phyloP scores from a whole-genome alignment of 164 flowering plant genomes.

The Liriodendron chinense region DNA sequence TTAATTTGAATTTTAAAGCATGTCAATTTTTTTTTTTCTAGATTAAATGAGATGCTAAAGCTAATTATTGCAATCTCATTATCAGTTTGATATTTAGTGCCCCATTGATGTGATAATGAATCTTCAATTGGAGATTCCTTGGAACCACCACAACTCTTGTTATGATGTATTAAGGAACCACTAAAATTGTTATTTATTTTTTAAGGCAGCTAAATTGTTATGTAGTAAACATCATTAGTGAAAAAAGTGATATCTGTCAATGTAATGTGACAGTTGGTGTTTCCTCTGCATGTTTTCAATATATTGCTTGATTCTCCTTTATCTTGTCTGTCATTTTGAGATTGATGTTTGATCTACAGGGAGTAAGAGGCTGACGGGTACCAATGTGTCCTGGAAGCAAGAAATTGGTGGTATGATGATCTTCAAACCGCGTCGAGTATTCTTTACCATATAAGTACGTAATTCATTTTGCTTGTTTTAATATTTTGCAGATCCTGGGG shows the following conservation, averaged over 20 bases:
- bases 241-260: background rate
- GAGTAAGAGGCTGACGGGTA: background rate
- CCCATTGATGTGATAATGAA: background rate
- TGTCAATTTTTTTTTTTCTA: background rate
- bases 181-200: too few relatives aligned
- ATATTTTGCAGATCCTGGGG: conserved; percentile 26
- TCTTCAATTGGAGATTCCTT: background rate
- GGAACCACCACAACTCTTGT: too few relatives aligned
- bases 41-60: background rate
- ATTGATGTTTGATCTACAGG: conserved; percentile 9
- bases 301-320: background rate
- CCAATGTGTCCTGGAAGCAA: conserved; percentile 14
- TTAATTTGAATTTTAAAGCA: background rate
- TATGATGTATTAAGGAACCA: too few relatives aligned
- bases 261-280: background rate
- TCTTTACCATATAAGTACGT: background rate
- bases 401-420: conserved; percentile 17
- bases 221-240: background rate
- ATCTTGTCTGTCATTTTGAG: background rate
- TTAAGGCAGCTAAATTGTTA: too few relatives aligned
- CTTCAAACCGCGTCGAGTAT: background rate
- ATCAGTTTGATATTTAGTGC: background rate
- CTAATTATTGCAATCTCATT: background rate
- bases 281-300: background rate
- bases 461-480: background rate